Evolutionary conservation across 2,329 filamentous ascomycete genomes (phyloP).

Genomic region (Aspergillus carbonarius): DNA sequence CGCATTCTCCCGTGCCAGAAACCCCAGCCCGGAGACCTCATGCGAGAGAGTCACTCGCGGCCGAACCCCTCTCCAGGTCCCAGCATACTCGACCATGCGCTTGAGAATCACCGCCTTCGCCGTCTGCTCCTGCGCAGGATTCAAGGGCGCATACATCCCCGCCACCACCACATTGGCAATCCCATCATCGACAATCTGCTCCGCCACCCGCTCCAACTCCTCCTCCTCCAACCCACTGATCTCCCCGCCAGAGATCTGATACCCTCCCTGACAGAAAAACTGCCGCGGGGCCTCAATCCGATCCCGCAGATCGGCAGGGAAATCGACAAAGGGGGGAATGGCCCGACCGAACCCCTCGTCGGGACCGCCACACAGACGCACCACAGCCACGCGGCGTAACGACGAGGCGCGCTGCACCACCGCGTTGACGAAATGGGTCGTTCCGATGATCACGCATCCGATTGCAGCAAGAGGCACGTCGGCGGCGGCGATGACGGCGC

Average conservation of each 20-base stretch:
- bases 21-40: conserved; percentile 48
- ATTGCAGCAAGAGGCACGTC: conserved; percentile 32
- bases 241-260: conserved; percentile 8
- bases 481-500: conserved; percentile 14
- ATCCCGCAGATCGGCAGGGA: neutral
- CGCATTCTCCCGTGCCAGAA: conserved; percentile 53
- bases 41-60: conserved; percentile 9
- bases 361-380: conserved; percentile 4
- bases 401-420: conserved; percentile 34
- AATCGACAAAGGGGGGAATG: conserved; percentile 9
- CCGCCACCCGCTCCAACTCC: neutral
- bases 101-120: neutral
- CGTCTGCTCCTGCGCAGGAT: neutral
- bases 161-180: conserved; percentile 5
- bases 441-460: conserved; percentile 52
- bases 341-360: conserved; percentile 8
- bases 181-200: neutral
- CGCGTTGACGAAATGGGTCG: conserved; percentile 55
- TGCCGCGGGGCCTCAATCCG: neutral
- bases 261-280: conserved; percentile 8
- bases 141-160: conserved; percentile 11
- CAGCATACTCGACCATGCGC: neutral
- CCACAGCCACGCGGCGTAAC: neutral
- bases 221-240: conserved; percentile 5
- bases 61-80: neutral